Conservation (phyloP, 2,329 filamentous ascomycete genomes). For the Botrytis byssoidea region DNA sequence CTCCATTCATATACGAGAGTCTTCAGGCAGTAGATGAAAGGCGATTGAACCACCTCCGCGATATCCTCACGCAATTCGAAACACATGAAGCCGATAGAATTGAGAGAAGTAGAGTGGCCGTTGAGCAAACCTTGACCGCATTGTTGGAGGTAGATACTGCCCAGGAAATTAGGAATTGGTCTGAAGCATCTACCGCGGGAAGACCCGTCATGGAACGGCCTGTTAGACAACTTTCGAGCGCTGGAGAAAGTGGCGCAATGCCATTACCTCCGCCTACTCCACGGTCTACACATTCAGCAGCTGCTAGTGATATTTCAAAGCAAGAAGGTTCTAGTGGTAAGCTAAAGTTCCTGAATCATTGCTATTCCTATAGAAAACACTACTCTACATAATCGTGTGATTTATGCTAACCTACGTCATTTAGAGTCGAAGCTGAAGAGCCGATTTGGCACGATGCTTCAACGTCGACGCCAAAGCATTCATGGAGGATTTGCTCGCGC, state of each 20-base stretch:
- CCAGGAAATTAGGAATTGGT: slow-evolving; percentile 80
- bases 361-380: background rate
- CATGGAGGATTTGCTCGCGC: slow-evolving; percentile 55
- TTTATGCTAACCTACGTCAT: background rate
- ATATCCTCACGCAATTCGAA: slow-evolving; percentile 87
- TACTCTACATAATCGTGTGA: background rate
- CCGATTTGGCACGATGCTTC: slow-evolving; percentile 68
- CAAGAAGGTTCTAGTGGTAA: slow-evolving; percentile 19
- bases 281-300: slow-evolving; percentile 32
- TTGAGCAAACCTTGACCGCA: slow-evolving; percentile 76
- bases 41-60: slow-evolving; percentile 83
- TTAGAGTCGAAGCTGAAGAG: slow-evolving; percentile 57
- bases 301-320: slow-evolving; percentile 34
- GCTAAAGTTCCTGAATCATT: background rate
- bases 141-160: slow-evolving; percentile 84
- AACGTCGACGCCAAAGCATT: slow-evolving; percentile 64
- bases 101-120: slow-evolving; percentile 69
- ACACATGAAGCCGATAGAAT: slow-evolving; percentile 89
- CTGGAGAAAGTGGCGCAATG: slow-evolving; percentile 26
- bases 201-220: slow-evolving; percentile 37
- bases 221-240: slow-evolving; percentile 33
- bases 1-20: slow-evolving; percentile 91
- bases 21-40: slow-evolving; percentile 89
- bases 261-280: slow-evolving; percentile 35
- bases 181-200: slow-evolving; percentile 43